phyloP scores from a whole-genome alignment of 345 rosid species.

The Eucalyptus melliodora region DNA sequence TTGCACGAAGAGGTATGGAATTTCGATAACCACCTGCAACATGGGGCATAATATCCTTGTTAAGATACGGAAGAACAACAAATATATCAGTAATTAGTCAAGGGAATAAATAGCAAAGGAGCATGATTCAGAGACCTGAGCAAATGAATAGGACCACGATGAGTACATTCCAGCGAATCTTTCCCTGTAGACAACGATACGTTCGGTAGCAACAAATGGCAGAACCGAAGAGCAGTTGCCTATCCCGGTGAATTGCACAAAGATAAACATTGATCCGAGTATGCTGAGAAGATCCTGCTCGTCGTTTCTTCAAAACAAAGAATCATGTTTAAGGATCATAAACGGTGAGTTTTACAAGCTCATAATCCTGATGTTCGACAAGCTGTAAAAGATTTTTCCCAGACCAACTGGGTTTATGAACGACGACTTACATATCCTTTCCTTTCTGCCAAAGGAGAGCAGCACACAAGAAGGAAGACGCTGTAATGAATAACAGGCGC shows the following conservation, averaged over 20 bases:
- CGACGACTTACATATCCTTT: slow-evolving; percentile 10
- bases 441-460: slow-evolving; percentile 23
- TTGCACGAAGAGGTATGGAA: slow-evolving; percentile 28
- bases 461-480: slow-evolving; percentile 8
- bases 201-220: slow-evolving; percentile 29
- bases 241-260: slow-evolving; percentile 20
- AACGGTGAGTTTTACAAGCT: not conserved
- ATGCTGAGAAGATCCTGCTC: slow-evolving; percentile 43
- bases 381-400: not conserved
- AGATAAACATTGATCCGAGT: slow-evolving; percentile 28
- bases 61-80: not conserved
- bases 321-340: not conserved
- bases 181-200: slow-evolving; percentile 47
- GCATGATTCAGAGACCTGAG: slow-evolving; percentile 26
- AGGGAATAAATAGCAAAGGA: not conserved
- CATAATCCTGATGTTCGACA: not conserved
- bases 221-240: slow-evolving; percentile 29
- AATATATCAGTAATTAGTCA: not conserved
- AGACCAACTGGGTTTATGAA: not conserved
- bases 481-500: not conserved
- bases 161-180: slow-evolving; percentile 60
- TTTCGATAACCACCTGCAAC: slow-evolving; percentile 22
- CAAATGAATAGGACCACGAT: slow-evolving; percentile 42
- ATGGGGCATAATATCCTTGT: not conserved
- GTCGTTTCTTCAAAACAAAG: slow-evolving; percentile 9